Evolutionary conservation across 768 basidiomycete genomes (phyloP), one percentile per base, ranked within the genome.

Genomic region (Pilatotrama ljubarskyi): DNA sequence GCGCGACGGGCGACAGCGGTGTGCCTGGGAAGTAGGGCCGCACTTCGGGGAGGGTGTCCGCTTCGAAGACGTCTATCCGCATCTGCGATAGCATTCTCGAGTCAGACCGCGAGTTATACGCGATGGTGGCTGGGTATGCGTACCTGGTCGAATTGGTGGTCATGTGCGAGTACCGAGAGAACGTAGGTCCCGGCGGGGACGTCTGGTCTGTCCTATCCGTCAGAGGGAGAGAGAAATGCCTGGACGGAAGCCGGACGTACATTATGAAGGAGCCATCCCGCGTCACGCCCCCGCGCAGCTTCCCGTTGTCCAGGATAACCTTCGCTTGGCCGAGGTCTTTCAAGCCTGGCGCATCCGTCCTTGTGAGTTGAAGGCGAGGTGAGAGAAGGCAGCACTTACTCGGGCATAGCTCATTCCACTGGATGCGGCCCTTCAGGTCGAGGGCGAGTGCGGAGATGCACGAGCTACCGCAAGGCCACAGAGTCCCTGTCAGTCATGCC

Each of bases 111-210:
- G 51, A 25, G 50, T 13, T 15, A n/a, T 22, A 8, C 20, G n/a
- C 3, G 25, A 32, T 14, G 4, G 36, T 20, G 20, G 48, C 40
- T 32, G 43, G 44, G 43, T 18, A 62, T n/a, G n/a, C 68, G 11
- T 66, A 90, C 91, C 73, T 88, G 81, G 66, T 93, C 90, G 65
- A 93, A 93, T 11, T 71, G 65, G 68, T 85, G 76, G 69, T 91
- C 85, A 70, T 84, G 88, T 1, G 90, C 76, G 26, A 80, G 59
- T 4, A 92, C 82, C 7, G 87, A 87, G 32, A 92, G 78, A 26
- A 90, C 68, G 65, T 92, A 90, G 14, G 81, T 84, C 32, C 91
- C 91, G 15, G 75, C 71, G n/a, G 81, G 78, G 48, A 92, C 86
- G 66, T 85, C 81, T 47, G 83, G 82, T 74, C 91, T 93, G 62